phyloP scores from a whole-genome alignment of 2,329 filamentous ascomycete species.

The Pseudopithomyces maydicus region DNA sequence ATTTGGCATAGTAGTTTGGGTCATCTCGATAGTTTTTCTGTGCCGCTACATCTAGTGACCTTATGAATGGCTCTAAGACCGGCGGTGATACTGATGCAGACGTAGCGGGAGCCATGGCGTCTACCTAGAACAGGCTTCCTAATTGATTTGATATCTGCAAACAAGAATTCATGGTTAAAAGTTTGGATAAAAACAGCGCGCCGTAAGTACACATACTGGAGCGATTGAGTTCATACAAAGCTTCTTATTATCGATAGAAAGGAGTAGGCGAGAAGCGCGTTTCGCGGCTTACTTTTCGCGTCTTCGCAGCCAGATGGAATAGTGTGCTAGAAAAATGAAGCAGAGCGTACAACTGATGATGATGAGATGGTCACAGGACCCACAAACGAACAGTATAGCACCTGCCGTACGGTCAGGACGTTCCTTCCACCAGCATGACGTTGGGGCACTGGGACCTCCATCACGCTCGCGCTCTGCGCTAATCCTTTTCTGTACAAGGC shows the following conservation, averaged over 20 bases:
- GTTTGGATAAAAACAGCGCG: too few relatives aligned
- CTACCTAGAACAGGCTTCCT: too few relatives aligned
- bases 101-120: slow-evolving; percentile 10
- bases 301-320: too few relatives aligned
- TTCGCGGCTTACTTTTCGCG: too few relatives aligned
- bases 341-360: neutral
- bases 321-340: too few relatives aligned
- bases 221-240: neutral
- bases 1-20: slow-evolving; percentile 47
- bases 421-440: slow-evolving; percentile 26
- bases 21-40: slow-evolving; percentile 32
- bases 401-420: neutral
- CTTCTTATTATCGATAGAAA: too few relatives aligned
- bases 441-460: slow-evolving; percentile 12
- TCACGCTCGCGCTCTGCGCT: slow-evolving; percentile 14
- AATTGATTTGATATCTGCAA: too few relatives aligned
- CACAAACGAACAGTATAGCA: neutral
- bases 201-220: neutral
- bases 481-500: slow-evolving; percentile 13
- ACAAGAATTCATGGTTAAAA: too few relatives aligned
- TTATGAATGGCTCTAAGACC: slow-evolving; percentile 35
- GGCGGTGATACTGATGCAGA: slow-evolving; percentile 9
- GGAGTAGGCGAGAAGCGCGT: too few relatives aligned
- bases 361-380: neutral
- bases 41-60: slow-evolving; percentile 28